Evolutionary conservation across 2,329 filamentous ascomycete genomes (phyloP), one percentile per base, ranked within the genome.

Genomic region (Colletotrichum gigasporum): DNA sequence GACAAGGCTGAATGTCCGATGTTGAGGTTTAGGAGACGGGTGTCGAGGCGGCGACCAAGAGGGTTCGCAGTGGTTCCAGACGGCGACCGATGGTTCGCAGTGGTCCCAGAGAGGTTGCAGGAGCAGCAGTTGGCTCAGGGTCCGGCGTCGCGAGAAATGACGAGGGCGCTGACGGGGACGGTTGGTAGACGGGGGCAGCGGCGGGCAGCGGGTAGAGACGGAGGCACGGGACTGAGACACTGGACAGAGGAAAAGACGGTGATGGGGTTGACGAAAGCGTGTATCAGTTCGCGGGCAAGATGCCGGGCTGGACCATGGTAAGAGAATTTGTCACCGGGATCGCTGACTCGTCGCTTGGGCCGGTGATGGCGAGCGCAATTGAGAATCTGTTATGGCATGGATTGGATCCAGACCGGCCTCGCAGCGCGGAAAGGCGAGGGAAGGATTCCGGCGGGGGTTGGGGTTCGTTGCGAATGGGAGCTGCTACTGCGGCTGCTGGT

Each of bases 271-370:
- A 28, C 41, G 35, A 14, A 34, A 55, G 16, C 48, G 24, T 52
- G 55, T 64, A 48, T 61, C 48, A 54, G 48, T 54, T 55, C 24
- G 42, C 20, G 18, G 41, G 41, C 50, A 22, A 18, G 30, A 45
- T 20, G 34, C 42, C 57, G 26, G 56, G 62, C 62, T 26, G 30
- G 30, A 62, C 62, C 62, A 65, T 65, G 62, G 18, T 26, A 35
- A 37, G 35, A 54, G 30, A 34, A 62, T 62, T 62, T 55, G 50
- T 65, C 57, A 65, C 56, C 35, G 28, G 18, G 18, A 20, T 7
- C 11, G 41, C 62, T 65, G 56, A 62, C 62, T 65, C 42, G 62
- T 42, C 53, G 41, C 41, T 47, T 39, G 41, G 16, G 34, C 48
- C 54, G 35, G 50, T 32, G 56, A 62, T 55, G 26, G 56, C 56